Percentiles rank a stretch among this genome's conserved stretches.
These are phyloP conservation scores for Rhinocladiella similis DNA, from an alignment of 2,329 filamentous ascomycete genomes.

Conservation along the genomic window DNA sequence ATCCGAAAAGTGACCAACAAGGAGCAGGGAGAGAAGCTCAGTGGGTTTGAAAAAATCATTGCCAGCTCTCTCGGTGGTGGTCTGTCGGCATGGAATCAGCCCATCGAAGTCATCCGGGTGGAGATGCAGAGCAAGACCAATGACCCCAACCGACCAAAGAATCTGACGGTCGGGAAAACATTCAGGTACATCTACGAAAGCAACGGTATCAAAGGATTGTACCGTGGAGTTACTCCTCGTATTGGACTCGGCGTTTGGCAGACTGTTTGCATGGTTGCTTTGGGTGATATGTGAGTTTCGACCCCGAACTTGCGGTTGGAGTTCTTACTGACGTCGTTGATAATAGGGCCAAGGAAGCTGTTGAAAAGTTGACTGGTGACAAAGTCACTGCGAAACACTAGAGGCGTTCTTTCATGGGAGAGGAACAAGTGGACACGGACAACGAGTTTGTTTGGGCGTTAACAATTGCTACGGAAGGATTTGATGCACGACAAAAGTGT, in stretches of 20 bases:
- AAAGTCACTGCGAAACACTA: constrained; percentile 66
- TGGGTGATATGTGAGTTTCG: constrained; percentile 97
- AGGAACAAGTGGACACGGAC: background rate
- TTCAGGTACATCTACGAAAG: constrained; percentile 82
- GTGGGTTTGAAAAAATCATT: constrained; percentile 80
- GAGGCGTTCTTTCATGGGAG: constrained; percentile 28
- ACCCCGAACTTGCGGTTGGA: too few species aligned
- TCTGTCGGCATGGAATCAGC: constrained; percentile 97
- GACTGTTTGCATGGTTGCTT: constrained; percentile 98
- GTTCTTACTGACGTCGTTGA: constrained; percentile 15
- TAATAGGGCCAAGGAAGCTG: constrained; percentile 62
- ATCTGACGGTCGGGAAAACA: constrained; percentile 90
- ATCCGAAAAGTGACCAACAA: constrained; percentile 81
- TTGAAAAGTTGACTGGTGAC: constrained; percentile 66
- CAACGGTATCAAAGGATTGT: constrained; percentile 88
- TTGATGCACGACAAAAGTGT: too few species aligned
- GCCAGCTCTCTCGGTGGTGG: constrained; percentile 88
- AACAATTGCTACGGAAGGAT: too few species aligned
- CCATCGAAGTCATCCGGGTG: constrained; percentile 98
- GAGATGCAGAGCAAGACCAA: constrained; percentile 99
- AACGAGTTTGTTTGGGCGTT: too few species aligned
- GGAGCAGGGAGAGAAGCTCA: constrained; percentile 74
- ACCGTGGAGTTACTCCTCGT: constrained; percentile 91
- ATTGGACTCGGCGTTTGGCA: constrained; percentile 98
- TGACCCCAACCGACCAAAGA: constrained; percentile 97